Conservation (phyloP, 176 grass and related monocot species). For the Cocos nucifera region DNA sequence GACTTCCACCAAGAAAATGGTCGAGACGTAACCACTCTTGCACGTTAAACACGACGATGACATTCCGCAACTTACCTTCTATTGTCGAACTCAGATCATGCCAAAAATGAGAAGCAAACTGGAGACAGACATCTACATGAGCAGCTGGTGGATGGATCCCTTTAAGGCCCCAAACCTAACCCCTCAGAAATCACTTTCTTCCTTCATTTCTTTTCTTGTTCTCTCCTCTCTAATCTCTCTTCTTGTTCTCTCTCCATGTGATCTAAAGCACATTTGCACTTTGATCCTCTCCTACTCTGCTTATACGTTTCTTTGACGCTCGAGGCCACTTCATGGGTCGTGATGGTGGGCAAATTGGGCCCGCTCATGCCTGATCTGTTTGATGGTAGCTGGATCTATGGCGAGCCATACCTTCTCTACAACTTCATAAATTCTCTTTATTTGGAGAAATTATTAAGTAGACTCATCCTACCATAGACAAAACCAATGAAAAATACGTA, state of each 20-base stretch:
- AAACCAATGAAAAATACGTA: no score
- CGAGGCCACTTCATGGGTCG: neutral
- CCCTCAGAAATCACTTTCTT: neutral
- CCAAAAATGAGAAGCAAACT: no score
- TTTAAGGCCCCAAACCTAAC: neutral
- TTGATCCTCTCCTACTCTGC: slow-evolving; percentile 18
- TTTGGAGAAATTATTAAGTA: no score
- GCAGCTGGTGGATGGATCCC: no score
- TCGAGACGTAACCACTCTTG: no score
- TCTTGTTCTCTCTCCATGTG: neutral
- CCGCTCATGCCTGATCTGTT: slow-evolving; percentile 32
- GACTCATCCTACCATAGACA: no score
- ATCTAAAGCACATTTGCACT: slow-evolving; percentile 13
- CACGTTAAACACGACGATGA: neutral
- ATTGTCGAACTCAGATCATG: no score
- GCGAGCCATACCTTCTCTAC: slow-evolving; percentile 72
- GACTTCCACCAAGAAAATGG: no score
- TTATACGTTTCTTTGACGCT: neutral
- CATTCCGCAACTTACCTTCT: no score
- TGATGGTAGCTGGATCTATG: slow-evolving; percentile 51
- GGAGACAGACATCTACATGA: no score
- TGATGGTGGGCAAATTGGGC: neutral
- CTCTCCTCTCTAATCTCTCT: slow-evolving; percentile 1
- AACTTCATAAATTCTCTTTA: slow-evolving; percentile 53
- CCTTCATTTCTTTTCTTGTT: neutral